phyloP scores from a whole-genome alignment of 129 eudicot genomes.

The Tagetes erecta region DNA sequence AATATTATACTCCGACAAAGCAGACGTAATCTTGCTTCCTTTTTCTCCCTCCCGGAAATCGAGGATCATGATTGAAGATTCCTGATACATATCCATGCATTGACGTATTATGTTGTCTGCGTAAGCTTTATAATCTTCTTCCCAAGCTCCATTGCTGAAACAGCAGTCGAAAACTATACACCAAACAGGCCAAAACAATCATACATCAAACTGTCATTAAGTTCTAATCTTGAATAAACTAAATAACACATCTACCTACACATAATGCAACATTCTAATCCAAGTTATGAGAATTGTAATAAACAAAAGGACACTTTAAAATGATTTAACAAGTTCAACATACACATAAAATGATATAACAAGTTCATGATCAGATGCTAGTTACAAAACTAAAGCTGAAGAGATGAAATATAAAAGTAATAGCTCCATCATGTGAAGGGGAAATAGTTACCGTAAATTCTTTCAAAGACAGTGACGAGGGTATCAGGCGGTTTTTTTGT shows the following conservation, averaged over 20 bases:
- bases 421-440: conserved; percentile 19
- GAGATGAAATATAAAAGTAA: background rate
- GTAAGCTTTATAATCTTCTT: conserved; percentile 59
- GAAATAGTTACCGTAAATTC: conserved; percentile 71
- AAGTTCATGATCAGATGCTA: background rate
- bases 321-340: background rate
- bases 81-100: conserved; percentile 54
- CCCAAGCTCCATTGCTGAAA: conserved; percentile 63
- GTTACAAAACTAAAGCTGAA: background rate
- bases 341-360: background rate
- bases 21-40: conserved; percentile 53
- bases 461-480: conserved; percentile 82
- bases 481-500: conserved; percentile 87
- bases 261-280: background rate
- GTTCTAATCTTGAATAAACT: background rate
- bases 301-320: background rate
- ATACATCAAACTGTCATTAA: conserved; percentile 14
- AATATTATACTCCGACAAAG: conserved; percentile 57
- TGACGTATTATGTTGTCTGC: conserved; percentile 46
- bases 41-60: conserved; percentile 67
- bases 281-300: too few species aligned
- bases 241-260: background rate
- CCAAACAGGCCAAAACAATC: background rate
- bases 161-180: conserved; percentile 78
- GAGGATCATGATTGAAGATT: conserved; percentile 60